Base-by-base conservation (phyloP, 305 asterid species). In the Withania somnifera region DNA sequence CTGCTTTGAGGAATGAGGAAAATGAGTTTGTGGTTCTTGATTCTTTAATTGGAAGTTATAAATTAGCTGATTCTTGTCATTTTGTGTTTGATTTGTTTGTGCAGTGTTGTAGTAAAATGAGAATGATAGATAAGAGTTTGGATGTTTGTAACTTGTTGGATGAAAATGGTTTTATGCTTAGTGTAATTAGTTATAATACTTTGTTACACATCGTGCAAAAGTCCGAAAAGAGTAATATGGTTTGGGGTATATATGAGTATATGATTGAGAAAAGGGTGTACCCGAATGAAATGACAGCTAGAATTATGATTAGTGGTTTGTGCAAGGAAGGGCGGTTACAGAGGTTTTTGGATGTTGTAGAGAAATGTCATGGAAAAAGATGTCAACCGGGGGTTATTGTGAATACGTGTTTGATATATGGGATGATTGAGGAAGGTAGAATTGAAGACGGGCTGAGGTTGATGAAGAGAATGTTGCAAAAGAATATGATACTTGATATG, bases 1-100 rank as follows among this genome's bases (percentile, higher is more conserved):
- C 95, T 7, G 79, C 87, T 82, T 86, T 94, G 80, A 77, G 19
- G 19, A 80, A 1, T 3, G 24, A 63, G 3, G 82, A 88, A 56
- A 80, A 52, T 5, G 52, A 78, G 30, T 28, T 86, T 75, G 20
- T 19, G 77, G 89, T 90, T 85, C 91, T 94, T 67, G 87, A 89
- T 81, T 85, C 91, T 28, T 81, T 94, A 87, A 66, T 92, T 66
- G 89, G 83, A 40, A 88, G 87, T 84, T 93, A 91, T 58, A 83
- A 73, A 51, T 26, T 42, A 83, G 88, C 82, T 64, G 94, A 87
- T 84, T 93, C 97, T 11, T 85, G 85, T 22, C 94, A 95, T 7
- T 86, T 94, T 80, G 95, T 90, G 88, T 92, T 92, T 73, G 97
- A 93, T 83, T 88, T 94, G 89, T 92, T 92, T 83, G 66, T 93